These are phyloP conservation scores for Dissoconium aciculare DNA, from an alignment of 2,329 filamentous ascomycete genomes.

Conservation along the genomic window DNA sequence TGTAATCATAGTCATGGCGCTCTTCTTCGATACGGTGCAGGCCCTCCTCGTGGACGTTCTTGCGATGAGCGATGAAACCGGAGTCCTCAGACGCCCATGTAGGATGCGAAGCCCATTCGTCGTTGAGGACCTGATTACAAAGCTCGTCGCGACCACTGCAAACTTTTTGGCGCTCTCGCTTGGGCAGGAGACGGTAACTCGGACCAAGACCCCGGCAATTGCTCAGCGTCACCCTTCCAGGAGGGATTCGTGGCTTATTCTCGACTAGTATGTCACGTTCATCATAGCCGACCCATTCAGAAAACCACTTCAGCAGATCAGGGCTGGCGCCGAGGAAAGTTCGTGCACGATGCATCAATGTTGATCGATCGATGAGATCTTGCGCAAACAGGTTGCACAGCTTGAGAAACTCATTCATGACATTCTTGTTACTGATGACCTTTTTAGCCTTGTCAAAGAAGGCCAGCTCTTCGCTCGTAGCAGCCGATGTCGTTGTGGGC, in stretches of 20 bases:
- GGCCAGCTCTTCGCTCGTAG: constrained; percentile 67
- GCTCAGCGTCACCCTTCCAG: constrained; percentile 75
- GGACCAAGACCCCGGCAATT: constrained; percentile 93
- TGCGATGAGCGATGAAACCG: constrained; percentile 91
- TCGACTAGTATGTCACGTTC: constrained; percentile 64
- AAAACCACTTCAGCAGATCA: constrained; percentile 83
- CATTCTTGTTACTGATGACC: constrained; percentile 78
- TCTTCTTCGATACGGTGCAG: constrained; percentile 96
- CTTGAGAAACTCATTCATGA: constrained; percentile 92
- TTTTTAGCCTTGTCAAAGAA: constrained; percentile 98
- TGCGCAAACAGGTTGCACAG: constrained; percentile 91
- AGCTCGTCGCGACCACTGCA: constrained; percentile 92
- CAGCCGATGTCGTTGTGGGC: constrained; percentile 56
- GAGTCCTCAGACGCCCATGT: constrained; percentile 98
- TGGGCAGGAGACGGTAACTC: constrained; percentile 84
- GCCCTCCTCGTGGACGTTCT: constrained; percentile 88
- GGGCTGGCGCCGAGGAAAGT: constrained; percentile 76
- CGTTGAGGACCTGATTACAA: constrained; percentile 83
- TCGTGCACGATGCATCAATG: constrained; percentile 67
- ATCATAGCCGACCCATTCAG: constrained; percentile 64
- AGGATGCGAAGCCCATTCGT: constrained; percentile 96
- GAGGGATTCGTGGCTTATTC: constrained; percentile 59
- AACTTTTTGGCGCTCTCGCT: constrained; percentile 74
- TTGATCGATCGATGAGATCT: constrained; percentile 74
- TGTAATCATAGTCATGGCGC: constrained; percentile 95